Conservation (phyloP, 306 rosid genomes). For the Senna tora region DNA sequence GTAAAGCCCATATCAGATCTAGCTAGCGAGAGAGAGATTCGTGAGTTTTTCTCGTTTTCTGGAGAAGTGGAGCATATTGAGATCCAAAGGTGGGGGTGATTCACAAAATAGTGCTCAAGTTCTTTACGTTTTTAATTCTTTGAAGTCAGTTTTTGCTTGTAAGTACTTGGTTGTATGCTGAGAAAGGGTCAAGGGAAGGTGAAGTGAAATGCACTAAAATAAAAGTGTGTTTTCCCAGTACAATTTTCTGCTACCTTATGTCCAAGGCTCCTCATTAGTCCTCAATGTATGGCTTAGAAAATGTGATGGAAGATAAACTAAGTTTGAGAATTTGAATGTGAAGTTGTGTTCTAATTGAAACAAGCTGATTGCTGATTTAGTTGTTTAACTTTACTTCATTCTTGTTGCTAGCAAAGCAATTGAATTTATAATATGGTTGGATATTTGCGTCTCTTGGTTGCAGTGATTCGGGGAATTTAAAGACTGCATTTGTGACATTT, state of each 20-base stretch:
- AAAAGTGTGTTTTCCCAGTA: too few relatives aligned
- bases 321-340: slow-evolving; percentile 21
- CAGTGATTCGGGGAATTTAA: slow-evolving; percentile 76
- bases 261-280: too few relatives aligned
- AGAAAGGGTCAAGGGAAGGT: slow-evolving; percentile 7
- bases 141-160: slow-evolving; percentile 20
- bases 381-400: not conserved
- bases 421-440: slow-evolving; percentile 3
- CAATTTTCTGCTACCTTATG: too few relatives aligned
- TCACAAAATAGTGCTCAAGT: not conserved
- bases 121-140: not conserved
- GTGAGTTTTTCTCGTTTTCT: slow-evolving; percentile 87
- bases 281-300: not conserved
- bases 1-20: slow-evolving; percentile 87
- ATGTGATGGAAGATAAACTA: slow-evolving; percentile 20
- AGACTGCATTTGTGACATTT: slow-evolving; percentile 91
- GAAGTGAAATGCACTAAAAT: slow-evolving; percentile 17
- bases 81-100: slow-evolving; percentile 57
- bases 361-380: slow-evolving; percentile 23
- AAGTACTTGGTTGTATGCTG: slow-evolving; percentile 28
- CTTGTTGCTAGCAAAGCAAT: slow-evolving; percentile 28
- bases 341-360: slow-evolving; percentile 10
- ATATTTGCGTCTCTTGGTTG: slow-evolving; percentile 42
- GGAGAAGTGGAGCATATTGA: slow-evolving; percentile 89
- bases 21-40: slow-evolving; percentile 93